Evolutionary conservation across 2,329 filamentous ascomycete genomes (phyloP).

Genomic region (Pseudogymnoascus sp.): DNA sequence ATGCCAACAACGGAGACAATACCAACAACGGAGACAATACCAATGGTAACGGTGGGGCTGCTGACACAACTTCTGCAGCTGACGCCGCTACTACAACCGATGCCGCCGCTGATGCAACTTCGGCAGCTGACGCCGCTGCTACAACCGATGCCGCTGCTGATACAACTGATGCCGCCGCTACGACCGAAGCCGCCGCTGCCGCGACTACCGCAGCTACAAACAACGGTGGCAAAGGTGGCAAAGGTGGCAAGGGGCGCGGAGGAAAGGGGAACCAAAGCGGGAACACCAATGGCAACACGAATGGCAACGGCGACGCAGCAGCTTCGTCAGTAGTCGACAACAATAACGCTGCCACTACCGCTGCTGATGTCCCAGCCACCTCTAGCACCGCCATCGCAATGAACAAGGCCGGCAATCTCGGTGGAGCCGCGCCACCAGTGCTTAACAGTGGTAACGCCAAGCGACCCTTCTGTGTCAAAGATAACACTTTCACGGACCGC

Average conservation of each 20-base stretch:
- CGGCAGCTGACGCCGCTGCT: slow-evolving; percentile 1
- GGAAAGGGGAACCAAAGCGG: neutral
- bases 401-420: slow-evolving; percentile 30
- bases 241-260: neutral
- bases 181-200: slow-evolving; percentile 11
- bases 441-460: slow-evolving; percentile 40
- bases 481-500: slow-evolving; percentile 50
- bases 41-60: neutral
- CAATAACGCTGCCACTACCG: neutral
- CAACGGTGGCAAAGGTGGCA: neutral
- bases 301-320: neutral
- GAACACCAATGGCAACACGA: neutral
- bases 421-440: slow-evolving; percentile 45
- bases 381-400: neutral
- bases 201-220: neutral
- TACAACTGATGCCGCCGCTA: slow-evolving; percentile 2
- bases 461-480: slow-evolving; percentile 49
- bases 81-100: slow-evolving; percentile 6
- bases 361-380: neutral
- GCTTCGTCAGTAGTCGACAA: neutral
- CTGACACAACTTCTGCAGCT: neutral
- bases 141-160: neutral
- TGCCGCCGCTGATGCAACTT: too few relatives aligned
- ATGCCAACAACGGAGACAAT: neutral
- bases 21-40: neutral